Base-by-base conservation (phyloP, 177 flowering plant genomes). In the Telopea speciosissima region DNA sequence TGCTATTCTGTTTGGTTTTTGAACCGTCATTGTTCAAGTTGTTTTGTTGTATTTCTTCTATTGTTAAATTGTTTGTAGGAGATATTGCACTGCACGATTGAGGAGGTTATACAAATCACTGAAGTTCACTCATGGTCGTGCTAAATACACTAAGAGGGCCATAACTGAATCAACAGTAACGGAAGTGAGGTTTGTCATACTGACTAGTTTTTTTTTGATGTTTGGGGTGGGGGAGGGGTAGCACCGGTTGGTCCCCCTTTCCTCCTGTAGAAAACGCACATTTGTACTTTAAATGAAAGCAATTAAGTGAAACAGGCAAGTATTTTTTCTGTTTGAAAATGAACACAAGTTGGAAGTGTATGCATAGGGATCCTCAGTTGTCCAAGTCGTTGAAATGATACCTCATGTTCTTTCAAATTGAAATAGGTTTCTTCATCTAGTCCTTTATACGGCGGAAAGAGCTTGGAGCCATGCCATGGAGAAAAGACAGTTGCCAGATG, bases 391-490 rank as follows among this genome's bases (percentile, higher is more conserved):
- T 24, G 25, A 66, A 16, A 23, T 24, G 19, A 14, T 70, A 24
- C 26, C 23, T 24, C 70, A 61, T 69, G 60, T n/a, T 17, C 3
- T 33, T 70, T 70, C 61, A 64, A 17, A 28, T 59, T 62, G 64
- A 70, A 76, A 71, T 80, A 90, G 99, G 92, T 90, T 74, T 80
- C 96, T 95, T 69, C 99, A 95, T 81, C 28, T 92, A 72, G 85
- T 95, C 81, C 88, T 95, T 44, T 92, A 95, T 77, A 79, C 86
- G 66, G 89, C 97, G 24, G 97, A 95, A 83, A 92, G 97, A 82
- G 99, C 99, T 67, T 92, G 99, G 99, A 95, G 99, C 79, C 94
- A 95, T 90, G 97, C 97, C 59, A 95, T 95, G 99, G 99, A 95
- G 81, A 95, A 95, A 83, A 88, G 91, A 70, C 95, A 92, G 71